Base-by-base conservation (phyloP, 169 alveolate species). In the Cryptosporidium baileyi region DNA sequence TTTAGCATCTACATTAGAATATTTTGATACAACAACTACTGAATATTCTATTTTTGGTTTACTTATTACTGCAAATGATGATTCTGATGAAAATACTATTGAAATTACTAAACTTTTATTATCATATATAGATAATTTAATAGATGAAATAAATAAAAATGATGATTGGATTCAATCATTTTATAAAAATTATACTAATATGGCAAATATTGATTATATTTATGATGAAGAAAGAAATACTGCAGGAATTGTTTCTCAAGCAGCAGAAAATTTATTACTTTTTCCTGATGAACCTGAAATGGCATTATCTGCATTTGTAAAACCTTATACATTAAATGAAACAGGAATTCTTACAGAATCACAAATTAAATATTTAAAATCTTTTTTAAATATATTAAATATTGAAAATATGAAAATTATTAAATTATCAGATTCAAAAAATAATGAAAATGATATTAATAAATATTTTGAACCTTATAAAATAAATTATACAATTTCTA, bases 201-300 rank as follows among this genome's bases (percentile, higher is more conserved):
- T 74, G 85, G 85, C 85, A 24, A 52, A 57, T 26, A 74, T 74
- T 22, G 59, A 74, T n/a, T 74, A 54, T 40, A 47, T 41, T 4
- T 74, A 32, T 54, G 85, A 74, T 11, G 85, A 74, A 22, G 59
- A 51, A 38, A 51, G 85, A 38, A 47, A 74, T 26, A 74, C 67
- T 1, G 67, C 85, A 17, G 85, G 60, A 36, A 54, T 54, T 26
- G 85, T 36, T 8, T 74, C 85, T 28, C 85, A 74, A 36, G 65
- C 85, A 19, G 85, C 85, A 15, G 85, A 74, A 28, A 74, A 51
- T 30, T 34, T 74, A 13, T 57, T 74, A 40, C 17, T 74, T 28
- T 74, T 74, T 24, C 85, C 85, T 26, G 60, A 74, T 22, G 74
- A 74, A 34, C 85, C 85, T 15, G 85, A 74, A 15, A 74, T 74